Evolutionary conservation across 805 yeast species (phyloP), one percentile per base, ranked within the genome.

Genomic region (Sugiyamaella qingdaonensis): DNA sequence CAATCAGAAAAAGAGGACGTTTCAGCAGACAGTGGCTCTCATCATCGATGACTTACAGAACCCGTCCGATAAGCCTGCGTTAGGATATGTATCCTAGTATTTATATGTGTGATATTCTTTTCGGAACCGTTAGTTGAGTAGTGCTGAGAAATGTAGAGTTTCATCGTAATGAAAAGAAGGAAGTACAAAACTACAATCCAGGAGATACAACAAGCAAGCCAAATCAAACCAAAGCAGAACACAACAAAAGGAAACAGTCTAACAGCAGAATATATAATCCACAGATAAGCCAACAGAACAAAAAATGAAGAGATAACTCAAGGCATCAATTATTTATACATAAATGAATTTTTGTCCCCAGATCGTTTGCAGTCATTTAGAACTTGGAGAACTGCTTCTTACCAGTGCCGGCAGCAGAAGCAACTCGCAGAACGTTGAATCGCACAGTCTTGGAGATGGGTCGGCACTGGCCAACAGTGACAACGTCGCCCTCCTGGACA

Each of bases 401-500:
- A 59, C 69, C 67, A 79, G 86, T 86, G 76, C 91, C 88, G 70
- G 82, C 79, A 75, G 94, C 84, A 73, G 90, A 80, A 73, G 91
- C 80, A 73, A 94, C 96, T 81, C 91, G 90, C 74, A 94, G 82
- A 73, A 94, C 99, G 85, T 94, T 94, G 88, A 94, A 94, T 88
- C 99, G 92, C 72, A 94, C 97, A 70, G 99, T 94, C 76, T 94
- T 94, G 73, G 99, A 94, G 77, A 94, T 80, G 73, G 99, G 99
- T 86, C 99, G 92, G 87, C 99, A 94, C 84, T 94, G 99, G 77
- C 99, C 99, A 78, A 94, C 97, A 70, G 96, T 91, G 72, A 94
- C 99, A 66, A 86, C 81, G 75, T 94, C 99, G 85, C 99, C 99
- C 77, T 91, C 98, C 77, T 80, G 80, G 70, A 92, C 97, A 82